A percentile compares a stretch with the other conserved stretches of the same genome.
These are phyloP conservation scores for Cladosporium sp. DNA, from an alignment of 2,329 filamentous ascomycete genomes.

Conservation along the genomic window DNA sequence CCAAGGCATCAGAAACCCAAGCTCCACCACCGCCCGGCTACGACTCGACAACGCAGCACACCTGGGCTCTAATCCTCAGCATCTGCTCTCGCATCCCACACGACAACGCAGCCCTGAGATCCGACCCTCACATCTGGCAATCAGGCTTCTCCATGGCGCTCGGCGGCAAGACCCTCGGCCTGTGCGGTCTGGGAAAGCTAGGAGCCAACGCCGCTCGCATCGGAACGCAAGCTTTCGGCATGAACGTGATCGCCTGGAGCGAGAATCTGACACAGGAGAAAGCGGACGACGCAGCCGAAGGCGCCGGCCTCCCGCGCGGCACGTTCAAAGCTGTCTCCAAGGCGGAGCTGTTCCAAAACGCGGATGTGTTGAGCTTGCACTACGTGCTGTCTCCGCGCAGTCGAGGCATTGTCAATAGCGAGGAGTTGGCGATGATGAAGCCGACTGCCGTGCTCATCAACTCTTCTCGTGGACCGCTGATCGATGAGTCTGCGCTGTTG, in stretches of 20 bases:
- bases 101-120: slow-evolving; percentile 67
- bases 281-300: slow-evolving; percentile 64
- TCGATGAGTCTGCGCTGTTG: slow-evolving; percentile 61
- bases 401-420: slow-evolving; percentile 56
- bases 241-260: slow-evolving; percentile 76
- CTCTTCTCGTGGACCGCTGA: slow-evolving; percentile 63
- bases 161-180: slow-evolving; percentile 64
- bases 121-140: slow-evolving; percentile 59
- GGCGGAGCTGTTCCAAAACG: slow-evolving; percentile 58
- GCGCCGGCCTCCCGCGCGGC: slow-evolving; percentile 60
- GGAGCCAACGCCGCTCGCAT: slow-evolving; percentile 66
- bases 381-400: slow-evolving; percentile 66
- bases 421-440: slow-evolving; percentile 65
- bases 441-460: slow-evolving; percentile 61
- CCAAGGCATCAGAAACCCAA: slow-evolving; percentile 13
- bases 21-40: slow-evolving; percentile 34
- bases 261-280: slow-evolving; percentile 69
- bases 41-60: slow-evolving; percentile 66
- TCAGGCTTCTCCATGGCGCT: slow-evolving; percentile 60
- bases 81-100: slow-evolving; percentile 64
- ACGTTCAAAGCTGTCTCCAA: slow-evolving; percentile 66
- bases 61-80: slow-evolving; percentile 62
- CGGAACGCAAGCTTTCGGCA: slow-evolving; percentile 66
- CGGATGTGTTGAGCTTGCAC: slow-evolving; percentile 69
- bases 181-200: slow-evolving; percentile 70